Percentiles rank a stretch among this genome's conserved stretches.
These are phyloP conservation scores for Moesziomyces sp. DNA, from an alignment of 1,284 basidiomycete genomes.

Conservation along the genomic window DNA sequence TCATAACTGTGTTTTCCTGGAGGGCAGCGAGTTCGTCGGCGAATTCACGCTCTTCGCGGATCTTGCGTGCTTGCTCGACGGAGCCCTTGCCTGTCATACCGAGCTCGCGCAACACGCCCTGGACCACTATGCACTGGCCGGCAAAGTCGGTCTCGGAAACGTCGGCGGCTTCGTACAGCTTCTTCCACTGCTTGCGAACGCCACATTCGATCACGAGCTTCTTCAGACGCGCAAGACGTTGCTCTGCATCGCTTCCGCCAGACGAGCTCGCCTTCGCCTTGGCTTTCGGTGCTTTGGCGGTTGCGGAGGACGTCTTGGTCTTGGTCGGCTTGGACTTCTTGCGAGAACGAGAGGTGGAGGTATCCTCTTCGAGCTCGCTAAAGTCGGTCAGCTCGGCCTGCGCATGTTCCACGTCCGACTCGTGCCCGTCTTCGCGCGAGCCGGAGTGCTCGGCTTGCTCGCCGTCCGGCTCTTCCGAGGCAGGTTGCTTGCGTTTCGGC, in stretches of 20 bases:
- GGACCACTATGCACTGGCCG: conserved; percentile 30
- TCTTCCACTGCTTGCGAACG: conserved; percentile 46
- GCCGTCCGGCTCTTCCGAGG: background rate
- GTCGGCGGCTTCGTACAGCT: conserved; percentile 36
- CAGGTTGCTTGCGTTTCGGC: background rate
- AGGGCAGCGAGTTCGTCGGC: conserved; percentile 33
- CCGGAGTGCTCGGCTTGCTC: background rate
- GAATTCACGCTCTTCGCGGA: conserved; percentile 40
- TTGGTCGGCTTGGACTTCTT: conserved; percentile 8
- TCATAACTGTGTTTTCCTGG: conserved; percentile 22
- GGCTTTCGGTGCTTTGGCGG: conserved; percentile 1
- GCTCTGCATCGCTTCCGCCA: conserved; percentile 25
- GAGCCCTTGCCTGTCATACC: conserved; percentile 41
- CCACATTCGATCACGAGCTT: conserved; percentile 43
- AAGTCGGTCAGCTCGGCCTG: conserved; percentile 7
- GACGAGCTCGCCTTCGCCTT: background rate
- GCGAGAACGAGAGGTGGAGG: conserved; percentile 9
- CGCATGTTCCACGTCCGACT: background rate
- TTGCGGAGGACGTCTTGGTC: conserved; percentile 4
- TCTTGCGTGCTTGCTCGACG: conserved; percentile 40
- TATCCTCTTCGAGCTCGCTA: conserved; percentile 44
- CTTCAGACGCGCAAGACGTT: conserved; percentile 32
- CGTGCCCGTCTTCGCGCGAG: background rate
- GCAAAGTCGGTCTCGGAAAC: conserved; percentile 14
- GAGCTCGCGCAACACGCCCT: conserved; percentile 32